Evolutionary conservation across 2,329 filamentous ascomycete genomes (phyloP), one percentile per base, ranked within the genome.

Genomic region (Aspergillus uvarum): DNA sequence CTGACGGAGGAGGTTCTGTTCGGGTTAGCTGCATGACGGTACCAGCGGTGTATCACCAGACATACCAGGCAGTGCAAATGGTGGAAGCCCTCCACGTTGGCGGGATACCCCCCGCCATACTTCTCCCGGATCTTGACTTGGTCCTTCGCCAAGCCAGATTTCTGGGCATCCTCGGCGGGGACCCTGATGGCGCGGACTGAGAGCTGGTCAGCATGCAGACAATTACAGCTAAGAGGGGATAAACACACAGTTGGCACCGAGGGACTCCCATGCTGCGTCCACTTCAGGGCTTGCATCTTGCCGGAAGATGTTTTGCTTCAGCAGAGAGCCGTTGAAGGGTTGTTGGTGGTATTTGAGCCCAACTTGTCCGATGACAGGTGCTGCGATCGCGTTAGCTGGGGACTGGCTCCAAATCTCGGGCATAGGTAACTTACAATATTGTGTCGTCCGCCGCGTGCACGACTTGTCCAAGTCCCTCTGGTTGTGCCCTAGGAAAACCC

Each of bases 1-100:
- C 67, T 88, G 82, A 1, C 86, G 82, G 6, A 88, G 67, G 5
- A 88, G 77, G 59, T 88, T 85, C 83, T 81, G n/a, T 0, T 14
- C 7, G 14, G 32, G 35, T 11, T 11, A 35, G 26, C 19, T 19
- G 8, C n/a, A 38, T 65, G 29, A 10, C 11, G 10, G 12, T 2
- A 42, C 3, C 32, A 4, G 11, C 11, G 12, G 11, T 16, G 2
- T 10, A 35, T 5, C 10, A 0, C 26, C 31, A 16, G 12, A 48
- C 63, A 61, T 72, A 84, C 83, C 67, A 88, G 66, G 63, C 86
- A 88, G 68, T 87, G 72, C 6, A 76, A 54, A 56, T 76, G 72
- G 47, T 74, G 74, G 6, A 76, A 61, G 0, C 71, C 72, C 32
- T 72, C 68, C 0, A 74, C 62, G 38, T 75, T 70, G 3, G 70